These are phyloP conservation scores for Septoria petroselini DNA, from an alignment of 2,329 filamentous ascomycete species.

Conservation along the genomic window DNA sequence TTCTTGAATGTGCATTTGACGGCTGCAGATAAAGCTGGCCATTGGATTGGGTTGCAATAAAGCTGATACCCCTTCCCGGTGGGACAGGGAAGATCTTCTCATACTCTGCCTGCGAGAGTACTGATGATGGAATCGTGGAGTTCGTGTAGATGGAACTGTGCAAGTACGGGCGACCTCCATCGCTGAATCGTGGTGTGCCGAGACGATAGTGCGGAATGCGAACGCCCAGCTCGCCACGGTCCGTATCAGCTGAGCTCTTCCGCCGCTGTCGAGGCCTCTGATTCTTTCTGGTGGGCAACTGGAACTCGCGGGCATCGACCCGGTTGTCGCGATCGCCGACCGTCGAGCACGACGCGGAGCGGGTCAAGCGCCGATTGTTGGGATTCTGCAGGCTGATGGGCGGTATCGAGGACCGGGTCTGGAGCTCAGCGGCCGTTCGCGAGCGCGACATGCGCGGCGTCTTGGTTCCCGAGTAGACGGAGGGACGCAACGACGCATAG, in stretches of 20 bases:
- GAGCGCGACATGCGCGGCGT: constrained; percentile 26
- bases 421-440: constrained; percentile 8
- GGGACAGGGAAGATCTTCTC: constrained; percentile 46
- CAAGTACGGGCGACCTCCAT: constrained; percentile 70
- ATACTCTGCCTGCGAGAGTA: constrained; percentile 47
- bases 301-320: constrained; percentile 30
- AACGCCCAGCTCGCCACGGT: constrained; percentile 31
- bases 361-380: constrained; percentile 40
- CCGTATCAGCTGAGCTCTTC: constrained; percentile 32
- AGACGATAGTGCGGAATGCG: constrained; percentile 78
- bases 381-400: constrained; percentile 25
- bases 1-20: constrained; percentile 14
- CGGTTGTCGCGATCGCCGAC: constrained; percentile 57
- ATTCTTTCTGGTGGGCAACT: constrained; percentile 28
- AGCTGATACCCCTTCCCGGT: constrained; percentile 30
- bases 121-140: constrained; percentile 63
- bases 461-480: constrained; percentile 26
- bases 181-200: constrained; percentile 76
- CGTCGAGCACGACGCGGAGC: constrained; percentile 72
- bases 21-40: constrained; percentile 26
- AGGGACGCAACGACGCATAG: constrained; percentile 13
- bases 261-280: constrained; percentile 26
- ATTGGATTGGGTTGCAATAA: constrained; percentile 19
- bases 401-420: constrained; percentile 7
- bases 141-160: constrained; percentile 73